Base-by-base conservation (phyloP, 805 yeast species). In the Ogataea paradorogensis region DNA sequence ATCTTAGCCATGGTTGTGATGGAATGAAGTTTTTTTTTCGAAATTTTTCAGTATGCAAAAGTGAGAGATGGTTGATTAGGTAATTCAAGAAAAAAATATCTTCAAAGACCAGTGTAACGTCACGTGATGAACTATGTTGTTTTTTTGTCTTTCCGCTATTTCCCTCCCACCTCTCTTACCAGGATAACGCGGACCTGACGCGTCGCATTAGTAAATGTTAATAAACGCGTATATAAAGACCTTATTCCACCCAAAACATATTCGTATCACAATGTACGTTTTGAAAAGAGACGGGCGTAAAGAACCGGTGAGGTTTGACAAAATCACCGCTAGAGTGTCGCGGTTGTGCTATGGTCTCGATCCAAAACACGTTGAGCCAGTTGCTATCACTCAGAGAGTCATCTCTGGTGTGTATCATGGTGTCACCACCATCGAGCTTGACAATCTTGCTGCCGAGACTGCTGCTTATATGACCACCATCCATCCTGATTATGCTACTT, bases 391-490 rank as follows among this genome's bases (percentile, higher is more conserved):
- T 15, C 98, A 93, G 65, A 78, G 95, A 60, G 95, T 91, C 54
- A 90, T 89, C 48, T 78, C 93, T 10, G 99, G 99, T 62, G 96
- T 93, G 41, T 93, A 91, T 65, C 95, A 88, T 58, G 98, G 98
- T 57, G 99, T 93, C 38, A 89, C 91, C 57, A 93, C 98, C 40
- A 76, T 84, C 46, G 97, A 93, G 63, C 69, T 84, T 45, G 89
- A 81, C 53, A 80, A 81, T 55, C 64, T 83, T 37, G 67, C 98
- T 34, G 97, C 98, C 30, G 99, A 93, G 67, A 89, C 96, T 26
- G 95, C 96, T 42, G 98, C 98, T 30, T 85, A 84, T 60, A 87
- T 93, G 96, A 89, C 97, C 43, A 91, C 98, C 9, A 78, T 86
- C 47, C 98, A 91, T 64, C 98, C 98, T n/a, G 98, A 93, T 67